phyloP scores from a whole-genome alignment of 495 filamentous ascomycete species.

The Aspergillus nanangensis region DNA sequence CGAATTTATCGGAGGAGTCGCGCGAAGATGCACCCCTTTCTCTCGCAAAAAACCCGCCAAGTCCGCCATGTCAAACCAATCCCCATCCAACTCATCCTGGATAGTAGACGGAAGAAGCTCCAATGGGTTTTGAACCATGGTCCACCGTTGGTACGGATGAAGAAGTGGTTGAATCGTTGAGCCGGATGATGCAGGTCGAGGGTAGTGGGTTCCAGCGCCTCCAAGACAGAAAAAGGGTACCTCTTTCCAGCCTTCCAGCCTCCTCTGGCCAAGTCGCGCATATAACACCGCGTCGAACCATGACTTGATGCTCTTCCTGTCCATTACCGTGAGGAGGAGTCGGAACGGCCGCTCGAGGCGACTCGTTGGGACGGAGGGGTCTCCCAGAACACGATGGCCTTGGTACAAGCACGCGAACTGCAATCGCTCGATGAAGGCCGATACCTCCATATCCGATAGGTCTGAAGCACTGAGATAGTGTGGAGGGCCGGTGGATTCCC shows the following conservation, averaged over 20 bases:
- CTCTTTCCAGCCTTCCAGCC: conserved; percentile 50
- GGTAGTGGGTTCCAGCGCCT: conserved; percentile 62
- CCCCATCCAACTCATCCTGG: conserved; percentile 51
- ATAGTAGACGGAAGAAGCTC: conserved; percentile 10
- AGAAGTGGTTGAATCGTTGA: conserved; percentile 12
- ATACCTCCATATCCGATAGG: conserved; percentile 50
- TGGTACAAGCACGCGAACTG: conserved; percentile 59
- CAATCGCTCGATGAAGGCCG: conserved; percentile 55
- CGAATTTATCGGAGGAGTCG: background rate
- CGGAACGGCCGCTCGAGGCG: conserved; percentile 57
- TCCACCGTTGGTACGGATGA: conserved; percentile 25
- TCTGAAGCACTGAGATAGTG: no score
- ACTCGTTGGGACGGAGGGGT: conserved; percentile 44
- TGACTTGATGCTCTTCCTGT: conserved; percentile 40
- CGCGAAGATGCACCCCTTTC: conserved; percentile 15
- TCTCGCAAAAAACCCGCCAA: conserved; percentile 61
- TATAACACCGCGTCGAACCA: conserved; percentile 34
- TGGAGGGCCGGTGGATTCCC: no score
- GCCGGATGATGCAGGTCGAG: conserved; percentile 20
- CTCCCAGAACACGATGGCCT: conserved; percentile 50
- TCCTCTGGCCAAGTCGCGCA: conserved; percentile 14
- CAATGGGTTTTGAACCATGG: conserved; percentile 22
- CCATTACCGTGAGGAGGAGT: conserved; percentile 56
- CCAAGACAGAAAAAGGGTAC: conserved; percentile 61
- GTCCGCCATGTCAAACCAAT: conserved; percentile 71